Evolutionary conservation across 2,329 filamentous ascomycete genomes (phyloP), one percentile per base, ranked within the genome.

Genomic region (Aspergillus sp.): DNA sequence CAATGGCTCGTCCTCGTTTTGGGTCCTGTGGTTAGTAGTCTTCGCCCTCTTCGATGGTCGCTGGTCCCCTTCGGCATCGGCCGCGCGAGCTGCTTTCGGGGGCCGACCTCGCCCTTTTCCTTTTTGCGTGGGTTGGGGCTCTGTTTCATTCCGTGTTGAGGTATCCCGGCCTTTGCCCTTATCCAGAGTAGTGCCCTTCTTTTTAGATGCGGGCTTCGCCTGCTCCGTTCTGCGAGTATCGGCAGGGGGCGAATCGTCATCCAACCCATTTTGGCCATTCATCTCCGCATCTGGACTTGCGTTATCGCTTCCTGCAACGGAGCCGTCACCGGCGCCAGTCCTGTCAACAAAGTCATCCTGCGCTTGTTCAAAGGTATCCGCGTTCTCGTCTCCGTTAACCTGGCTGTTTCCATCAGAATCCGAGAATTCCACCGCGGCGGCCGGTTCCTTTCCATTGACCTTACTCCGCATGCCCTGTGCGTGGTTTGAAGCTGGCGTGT

Each of bases 1-100:
- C 36, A 45, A 43, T 22, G 37, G 48, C 30, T 51, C 34, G 13
- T 52, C 54, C 8, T 42, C 33, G 12, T 44, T 40, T 34, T 46
- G 51, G 14, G 37, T 22, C 27, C 39, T 44, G 26, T 46, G 34
- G 8, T 41, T 41, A 5, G 53, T 35, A 7, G 47, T 45, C 42
- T 56, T 55, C 15, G 45, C 31, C 43, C 56, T 60, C 39, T 59
- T 58, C 14, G 51, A 30, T 24, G 52, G 51, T 35, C 51, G 42
- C 29, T 50, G 40, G 22, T 49, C 48, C 17, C 34, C 32, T 30
- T 51, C 45, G 16, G 49, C 38, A 15, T 33, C 33, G 11, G 30
- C 34, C 15, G 45, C 42, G 32, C 31, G 32, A 29, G 50, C 47
- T n/a, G 41, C 17, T 39, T 58, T 60, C 8, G 51, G 37, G 16